Percentiles rank a stretch among this genome's conserved stretches.
These are phyloP conservation scores for Yamadazyma spencermartinsiae DNA, from an alignment of 1,139 yeast genomes.

Conservation along the genomic window DNA sequence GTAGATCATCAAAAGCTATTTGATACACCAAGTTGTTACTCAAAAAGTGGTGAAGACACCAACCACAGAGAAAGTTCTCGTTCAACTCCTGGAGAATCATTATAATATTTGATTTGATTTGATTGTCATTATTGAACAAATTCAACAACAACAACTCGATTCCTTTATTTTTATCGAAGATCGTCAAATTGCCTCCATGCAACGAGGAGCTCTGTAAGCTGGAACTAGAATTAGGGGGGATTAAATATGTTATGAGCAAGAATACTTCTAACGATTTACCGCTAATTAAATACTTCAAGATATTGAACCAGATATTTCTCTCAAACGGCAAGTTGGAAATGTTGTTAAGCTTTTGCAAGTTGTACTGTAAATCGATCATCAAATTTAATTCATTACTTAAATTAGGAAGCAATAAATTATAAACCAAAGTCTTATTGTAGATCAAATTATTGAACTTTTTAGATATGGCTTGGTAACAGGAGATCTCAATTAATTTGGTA, in stretches of 20 bases:
- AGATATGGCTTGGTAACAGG: conserved; percentile 44
- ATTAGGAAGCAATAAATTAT: conserved; percentile 38
- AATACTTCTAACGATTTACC: conserved; percentile 47
- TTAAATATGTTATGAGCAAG: conserved; percentile 41
- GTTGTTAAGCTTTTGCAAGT: conserved; percentile 39
- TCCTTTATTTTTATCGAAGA: conserved; percentile 49
- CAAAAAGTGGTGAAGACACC: conserved; percentile 44
- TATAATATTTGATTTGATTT: conserved; percentile 41
- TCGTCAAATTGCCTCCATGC: conserved; percentile 45
- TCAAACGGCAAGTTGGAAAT: conserved; percentile 15
- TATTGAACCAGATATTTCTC: conserved; percentile 45
- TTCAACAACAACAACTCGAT: conserved; percentile 42
- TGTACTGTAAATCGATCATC: conserved; percentile 48
- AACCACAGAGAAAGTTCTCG: conserved; percentile 48
- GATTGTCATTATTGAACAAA: conserved; percentile 37
- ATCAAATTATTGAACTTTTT: conserved; percentile 40
- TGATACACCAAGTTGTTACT: conserved; percentile 43
- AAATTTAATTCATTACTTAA: conserved; percentile 43
- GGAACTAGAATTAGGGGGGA: conserved; percentile 47
- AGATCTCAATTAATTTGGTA: conserved; percentile 40
- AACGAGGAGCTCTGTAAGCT: conserved; percentile 40
- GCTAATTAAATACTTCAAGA: conserved; percentile 43
- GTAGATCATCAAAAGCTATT: conserved; percentile 37
- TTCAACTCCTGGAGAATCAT: conserved; percentile 48
- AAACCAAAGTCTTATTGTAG: conserved; percentile 33